A percentile compares a stretch with the other conserved stretches of the same genome.
These are phyloP conservation scores for Ramaria rubella DNA, from an alignment of 768 basidiomycete genomes.

Conservation along the genomic window DNA sequence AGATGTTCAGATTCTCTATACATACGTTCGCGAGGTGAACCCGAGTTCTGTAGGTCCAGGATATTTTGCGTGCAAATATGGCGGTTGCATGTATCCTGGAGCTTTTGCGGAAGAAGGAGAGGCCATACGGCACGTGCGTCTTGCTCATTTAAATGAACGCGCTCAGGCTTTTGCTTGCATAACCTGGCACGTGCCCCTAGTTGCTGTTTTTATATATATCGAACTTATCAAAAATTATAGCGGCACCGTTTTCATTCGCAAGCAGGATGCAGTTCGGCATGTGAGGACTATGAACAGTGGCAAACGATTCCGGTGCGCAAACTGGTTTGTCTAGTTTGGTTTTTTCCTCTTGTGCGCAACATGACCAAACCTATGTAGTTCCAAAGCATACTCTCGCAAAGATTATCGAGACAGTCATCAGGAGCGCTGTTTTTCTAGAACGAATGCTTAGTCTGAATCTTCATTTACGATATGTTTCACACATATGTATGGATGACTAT, in stretches of 20 bases:
- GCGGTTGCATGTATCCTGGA: background rate
- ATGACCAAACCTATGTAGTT: background rate
- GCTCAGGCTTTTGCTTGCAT: background rate
- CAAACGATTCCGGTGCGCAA: background rate
- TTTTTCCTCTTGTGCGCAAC: background rate
- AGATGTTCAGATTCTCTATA: background rate
- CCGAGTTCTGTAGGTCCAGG: background rate
- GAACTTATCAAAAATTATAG: background rate
- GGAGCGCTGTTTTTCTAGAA: no score
- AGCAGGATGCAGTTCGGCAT: background rate
- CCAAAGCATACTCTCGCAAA: background rate
- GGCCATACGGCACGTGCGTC: background rate
- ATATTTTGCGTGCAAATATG: background rate
- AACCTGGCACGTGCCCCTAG: background rate
- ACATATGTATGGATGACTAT: no score
- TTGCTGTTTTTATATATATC: background rate
- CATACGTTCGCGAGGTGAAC: background rate
- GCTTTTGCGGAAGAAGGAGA: background rate
- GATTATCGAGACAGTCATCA: conserved; percentile 5
- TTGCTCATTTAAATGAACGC: background rate
- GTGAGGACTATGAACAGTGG: conserved; percentile 1
- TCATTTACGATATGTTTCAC: no score
- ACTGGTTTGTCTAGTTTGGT: background rate
- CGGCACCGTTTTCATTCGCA: background rate
- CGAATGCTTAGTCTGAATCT: no score